A percentile compares a stretch with the other conserved stretches of the same genome.
Conservation (phyloP, 495 filamentous ascomycete species). For the Annulohypoxylon nitens region DNA sequence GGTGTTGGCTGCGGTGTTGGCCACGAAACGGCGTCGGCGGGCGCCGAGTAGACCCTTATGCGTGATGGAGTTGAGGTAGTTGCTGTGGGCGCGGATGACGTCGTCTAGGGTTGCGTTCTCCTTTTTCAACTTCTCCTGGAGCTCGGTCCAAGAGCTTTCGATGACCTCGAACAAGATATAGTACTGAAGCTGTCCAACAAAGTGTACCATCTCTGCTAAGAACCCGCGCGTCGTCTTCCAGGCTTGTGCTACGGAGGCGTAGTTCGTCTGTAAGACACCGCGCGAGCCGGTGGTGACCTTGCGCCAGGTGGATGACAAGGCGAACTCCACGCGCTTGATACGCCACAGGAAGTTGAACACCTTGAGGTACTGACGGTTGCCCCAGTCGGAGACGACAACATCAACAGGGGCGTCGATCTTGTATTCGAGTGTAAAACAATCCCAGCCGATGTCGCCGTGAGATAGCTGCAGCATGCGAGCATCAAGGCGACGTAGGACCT, state of each 20-base stretch:
- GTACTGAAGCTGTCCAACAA: conserved; percentile 96
- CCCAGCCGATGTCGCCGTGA: conserved; percentile 98
- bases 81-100: conserved; percentile 89
- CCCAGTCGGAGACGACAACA: conserved; percentile 95
- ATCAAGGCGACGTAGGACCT: conserved; percentile 92
- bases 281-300: conserved; percentile 96
- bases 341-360: conserved; percentile 99
- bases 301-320: conserved; percentile 88
- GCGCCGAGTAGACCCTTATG: conserved; percentile 94
- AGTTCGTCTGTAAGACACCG: conserved; percentile 87
- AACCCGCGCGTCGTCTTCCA: conserved; percentile 92
- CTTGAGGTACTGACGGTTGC: conserved; percentile 95
- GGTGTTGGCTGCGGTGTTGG: conserved; percentile 53
- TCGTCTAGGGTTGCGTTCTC: conserved; percentile 93
- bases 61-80: conserved; percentile 92
- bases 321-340: conserved; percentile 97
- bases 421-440: conserved; percentile 99
- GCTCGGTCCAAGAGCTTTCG: conserved; percentile 89
- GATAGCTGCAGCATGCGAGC: conserved; percentile 95
- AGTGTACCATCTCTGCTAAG: conserved; percentile 98
- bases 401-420: conserved; percentile 98
- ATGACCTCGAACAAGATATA: conserved; percentile 99
- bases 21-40: conserved; percentile 56
- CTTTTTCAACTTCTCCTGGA: conserved; percentile 82
- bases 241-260: conserved; percentile 78